A percentile compares a stretch with the other conserved stretches of the same genome.
Evolutionary conservation across 495 filamentous ascomycete species (phyloP).

Genomic region (Aspergillus kassunensis): DNA sequence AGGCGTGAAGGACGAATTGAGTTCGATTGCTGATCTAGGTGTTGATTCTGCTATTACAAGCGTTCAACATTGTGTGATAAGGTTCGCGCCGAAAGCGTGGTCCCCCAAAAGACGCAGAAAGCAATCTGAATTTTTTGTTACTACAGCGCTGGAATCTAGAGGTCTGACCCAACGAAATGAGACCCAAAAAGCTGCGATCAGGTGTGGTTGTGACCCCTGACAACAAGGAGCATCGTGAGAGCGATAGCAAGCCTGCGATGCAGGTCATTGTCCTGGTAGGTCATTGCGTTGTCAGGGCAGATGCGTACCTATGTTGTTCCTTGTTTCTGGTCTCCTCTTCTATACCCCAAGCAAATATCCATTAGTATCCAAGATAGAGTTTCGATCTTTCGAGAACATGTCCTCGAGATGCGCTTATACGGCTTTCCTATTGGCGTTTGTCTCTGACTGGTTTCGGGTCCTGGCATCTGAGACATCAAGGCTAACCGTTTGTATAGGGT

Average conservation of each 20-base stretch:
- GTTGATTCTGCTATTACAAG: no score
- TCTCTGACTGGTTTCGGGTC: conserved; percentile 1
- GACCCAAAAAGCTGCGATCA: no score
- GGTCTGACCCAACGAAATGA: no score
- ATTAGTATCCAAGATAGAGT: background rate
- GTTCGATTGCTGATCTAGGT: no score
- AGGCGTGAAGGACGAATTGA: background rate
- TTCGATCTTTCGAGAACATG: background rate
- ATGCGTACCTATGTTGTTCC: background rate
- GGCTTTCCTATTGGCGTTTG: background rate
- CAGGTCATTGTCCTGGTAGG: conserved; percentile 4
- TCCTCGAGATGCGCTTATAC: background rate
- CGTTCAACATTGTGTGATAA: no score
- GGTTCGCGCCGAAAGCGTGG: no score
- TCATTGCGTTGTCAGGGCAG: background rate
- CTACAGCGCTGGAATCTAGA: no score
- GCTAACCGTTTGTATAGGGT: conserved; percentile 59
- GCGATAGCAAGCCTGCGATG: background rate
- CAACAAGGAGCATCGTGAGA: background rate
- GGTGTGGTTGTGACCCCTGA: no score
- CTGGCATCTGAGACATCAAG: conserved; percentile 20
- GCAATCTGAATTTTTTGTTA: no score
- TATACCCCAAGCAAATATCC: background rate
- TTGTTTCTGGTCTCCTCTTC: background rate
- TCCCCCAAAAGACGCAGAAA: no score